Evolutionary conservation across 495 filamentous ascomycete genomes (phyloP).

Genomic region (Talaromyces adpressus): DNA sequence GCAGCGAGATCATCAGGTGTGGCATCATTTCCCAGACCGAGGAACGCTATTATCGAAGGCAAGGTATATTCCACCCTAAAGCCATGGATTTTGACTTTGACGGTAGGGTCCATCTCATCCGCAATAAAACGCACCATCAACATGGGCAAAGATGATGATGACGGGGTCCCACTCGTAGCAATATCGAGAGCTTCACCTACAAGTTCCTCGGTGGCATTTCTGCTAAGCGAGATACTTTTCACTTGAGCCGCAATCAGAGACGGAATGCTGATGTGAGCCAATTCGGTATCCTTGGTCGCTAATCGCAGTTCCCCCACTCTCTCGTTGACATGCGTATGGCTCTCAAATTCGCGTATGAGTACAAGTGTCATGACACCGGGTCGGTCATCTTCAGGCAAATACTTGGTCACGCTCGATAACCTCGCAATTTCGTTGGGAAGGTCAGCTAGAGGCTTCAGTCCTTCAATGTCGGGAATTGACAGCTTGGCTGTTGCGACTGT

Average conservation of each 20-base stretch:
- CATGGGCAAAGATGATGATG: constrained; percentile 41
- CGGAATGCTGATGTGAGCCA: constrained; percentile 80
- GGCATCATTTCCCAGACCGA: constrained; percentile 58
- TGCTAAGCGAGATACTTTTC: constrained; percentile 45
- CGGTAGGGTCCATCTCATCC: constrained; percentile 85
- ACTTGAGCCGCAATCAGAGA: constrained; percentile 71
- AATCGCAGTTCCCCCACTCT: constrained; percentile 58
- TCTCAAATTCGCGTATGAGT: constrained; percentile 54
- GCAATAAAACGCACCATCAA: constrained; percentile 80
- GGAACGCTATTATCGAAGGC: constrained; percentile 68
- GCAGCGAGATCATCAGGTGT: constrained; percentile 67
- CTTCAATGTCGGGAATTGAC: constrained; percentile 48
- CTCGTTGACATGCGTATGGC: constrained; percentile 50
- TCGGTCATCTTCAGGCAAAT: constrained; percentile 90
- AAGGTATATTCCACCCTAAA: constrained; percentile 79
- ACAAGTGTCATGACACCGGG: constrained; percentile 78
- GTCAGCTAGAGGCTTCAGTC: constrained; percentile 55
- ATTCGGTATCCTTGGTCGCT: constrained; percentile 52
- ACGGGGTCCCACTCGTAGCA: constrained; percentile 10
- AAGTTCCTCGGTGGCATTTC: constrained; percentile 66
- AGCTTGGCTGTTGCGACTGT: constrained; percentile 55
- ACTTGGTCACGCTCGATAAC: constrained; percentile 83
- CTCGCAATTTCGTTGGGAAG: constrained; percentile 72
- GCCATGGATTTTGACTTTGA: constrained; percentile 81
- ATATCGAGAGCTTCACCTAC: constrained; percentile 44